Evolutionary conservation across 352 stramenopile genomes (phyloP).

Genomic region (Pythium myriotylum): DNA sequence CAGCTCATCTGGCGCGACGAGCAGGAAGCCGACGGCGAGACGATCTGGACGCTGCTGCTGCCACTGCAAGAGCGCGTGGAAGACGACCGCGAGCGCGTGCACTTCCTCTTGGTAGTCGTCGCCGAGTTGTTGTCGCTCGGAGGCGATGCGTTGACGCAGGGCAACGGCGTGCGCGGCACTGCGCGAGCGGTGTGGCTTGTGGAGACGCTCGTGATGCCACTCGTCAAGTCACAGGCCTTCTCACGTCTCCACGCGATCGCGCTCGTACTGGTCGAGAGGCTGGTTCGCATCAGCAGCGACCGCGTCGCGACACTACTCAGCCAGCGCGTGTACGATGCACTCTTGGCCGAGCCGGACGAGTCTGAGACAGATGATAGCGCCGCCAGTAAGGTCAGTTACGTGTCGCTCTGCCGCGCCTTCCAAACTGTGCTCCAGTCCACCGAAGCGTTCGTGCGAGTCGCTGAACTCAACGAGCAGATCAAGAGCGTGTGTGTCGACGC

Average conservation of each 20-base stretch:
- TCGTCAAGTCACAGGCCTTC: constrained; percentile 18
- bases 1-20: constrained; percentile 28
- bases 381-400: constrained; percentile 33
- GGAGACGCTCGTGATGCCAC: constrained; percentile 29
- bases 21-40: constrained; percentile 10
- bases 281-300: constrained; percentile 17
- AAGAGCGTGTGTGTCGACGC: constrained; percentile 44
- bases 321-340: constrained; percentile 23
- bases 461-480: constrained; percentile 13
- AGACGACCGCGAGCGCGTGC: constrained; percentile 26
- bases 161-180: constrained; percentile 9
- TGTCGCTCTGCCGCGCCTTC: constrained; percentile 51
- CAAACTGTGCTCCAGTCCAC: constrained; percentile 32
- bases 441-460: constrained; percentile 21
- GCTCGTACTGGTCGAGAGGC: constrained; percentile 20
- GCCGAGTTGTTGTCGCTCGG: constrained; percentile 20
- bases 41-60: constrained; percentile 39
- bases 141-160: constrained; percentile 10
- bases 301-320: constrained; percentile 19
- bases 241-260: constrained; percentile 26
- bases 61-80: constrained; percentile 32
- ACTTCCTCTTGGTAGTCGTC: constrained; percentile 42
- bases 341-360: constrained; percentile 7
- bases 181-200: constrained; percentile 27
- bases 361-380: constrained; percentile 1